These are phyloP conservation scores for Populus simonii DNA, from an alignment of 345 rosid species.

Conservation along the genomic window DNA sequence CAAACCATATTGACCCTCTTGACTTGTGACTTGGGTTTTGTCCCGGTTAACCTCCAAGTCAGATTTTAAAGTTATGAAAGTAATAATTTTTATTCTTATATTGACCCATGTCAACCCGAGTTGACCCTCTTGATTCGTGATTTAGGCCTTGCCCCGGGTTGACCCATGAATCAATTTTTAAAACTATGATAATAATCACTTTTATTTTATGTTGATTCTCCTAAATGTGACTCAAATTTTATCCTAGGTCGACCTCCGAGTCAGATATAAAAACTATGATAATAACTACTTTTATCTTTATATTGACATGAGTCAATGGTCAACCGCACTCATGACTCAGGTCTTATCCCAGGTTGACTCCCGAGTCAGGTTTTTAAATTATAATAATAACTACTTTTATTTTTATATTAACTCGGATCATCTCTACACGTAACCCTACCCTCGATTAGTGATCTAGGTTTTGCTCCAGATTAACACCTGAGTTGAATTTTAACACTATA, in stretches of 20 bases:
- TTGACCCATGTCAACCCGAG: too few species aligned
- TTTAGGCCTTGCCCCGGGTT: rapidly evolving
- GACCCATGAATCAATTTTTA: too few species aligned
- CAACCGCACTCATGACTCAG: rapidly evolving
- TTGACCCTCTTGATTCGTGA: too few species aligned
- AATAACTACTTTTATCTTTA: rapidly evolving
- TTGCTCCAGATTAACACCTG: rapidly evolving
- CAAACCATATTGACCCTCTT: too few species aligned
- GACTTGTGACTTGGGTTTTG: too few species aligned
- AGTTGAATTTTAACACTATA: too few species aligned
- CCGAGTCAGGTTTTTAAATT: rapidly evolving
- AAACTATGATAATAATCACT: too few species aligned
- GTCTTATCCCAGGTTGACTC: rapidly evolving
- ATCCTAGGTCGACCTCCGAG: rapidly evolving
- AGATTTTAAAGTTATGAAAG: rapidly evolving
- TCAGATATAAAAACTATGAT: rapidly evolving
- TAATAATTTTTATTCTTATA: too few species aligned
- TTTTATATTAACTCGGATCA: rapidly evolving
- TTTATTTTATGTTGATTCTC: too few species aligned
- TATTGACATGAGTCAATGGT: rapidly evolving
- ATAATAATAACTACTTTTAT: too few species aligned
- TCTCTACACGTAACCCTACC: rapidly evolving
- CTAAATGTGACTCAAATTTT: rapidly evolving
- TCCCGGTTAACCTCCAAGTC: rapidly evolving
- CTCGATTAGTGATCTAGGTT: rapidly evolving